Percentiles rank a stretch among this genome's conserved stretches.
Conservation (phyloP, 495 filamentous ascomycete genomes). For the Xylaria nigripes region DNA sequence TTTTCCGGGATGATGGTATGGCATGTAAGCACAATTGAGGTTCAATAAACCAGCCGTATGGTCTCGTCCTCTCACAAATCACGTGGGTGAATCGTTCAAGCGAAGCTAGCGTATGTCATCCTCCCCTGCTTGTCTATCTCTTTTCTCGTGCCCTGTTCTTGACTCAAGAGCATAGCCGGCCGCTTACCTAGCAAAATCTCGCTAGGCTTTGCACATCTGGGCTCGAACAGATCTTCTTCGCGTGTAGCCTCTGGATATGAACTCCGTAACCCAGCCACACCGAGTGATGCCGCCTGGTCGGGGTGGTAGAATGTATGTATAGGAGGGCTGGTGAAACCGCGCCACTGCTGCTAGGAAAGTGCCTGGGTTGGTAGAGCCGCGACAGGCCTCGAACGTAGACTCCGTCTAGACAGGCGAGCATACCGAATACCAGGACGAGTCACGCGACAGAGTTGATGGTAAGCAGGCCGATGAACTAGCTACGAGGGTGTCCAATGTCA, state of each 20-base stretch:
- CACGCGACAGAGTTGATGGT: constrained; percentile 11
- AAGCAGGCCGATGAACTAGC: constrained; percentile 4
- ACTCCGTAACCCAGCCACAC: constrained; percentile 17
- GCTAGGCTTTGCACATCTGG: constrained; percentile 4
- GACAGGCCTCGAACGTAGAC: constrained; percentile 8
- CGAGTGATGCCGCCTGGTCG: constrained; percentile 14
- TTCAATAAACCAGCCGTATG: not conserved
- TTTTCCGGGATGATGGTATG: constrained; percentile 38
- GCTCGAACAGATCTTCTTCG: constrained; percentile 24
- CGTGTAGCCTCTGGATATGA: constrained; percentile 20
- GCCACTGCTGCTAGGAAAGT: constrained; percentile 12
- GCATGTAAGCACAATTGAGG: not conserved
- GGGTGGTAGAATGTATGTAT: constrained; percentile 14
- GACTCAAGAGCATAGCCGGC: constrained; percentile 9
- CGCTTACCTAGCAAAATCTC: constrained; percentile 17
- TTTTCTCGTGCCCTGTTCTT: constrained; percentile 4
- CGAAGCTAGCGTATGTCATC: constrained; percentile 1
- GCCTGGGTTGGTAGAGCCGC: too few species aligned
- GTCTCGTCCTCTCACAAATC: not conserved
- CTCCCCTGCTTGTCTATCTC: constrained; percentile 17
- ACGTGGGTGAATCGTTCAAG: not conserved
- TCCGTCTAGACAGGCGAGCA: constrained; percentile 18
- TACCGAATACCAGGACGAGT: constrained; percentile 8
- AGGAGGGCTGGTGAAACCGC: constrained; percentile 20
- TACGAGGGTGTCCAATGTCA: not conserved